A percentile compares a stretch with the other conserved stretches of the same genome.
phyloP scores from a whole-genome alignment of 1,284 basidiomycete genomes.

The Pseudomicrostroma phylloplanum region DNA sequence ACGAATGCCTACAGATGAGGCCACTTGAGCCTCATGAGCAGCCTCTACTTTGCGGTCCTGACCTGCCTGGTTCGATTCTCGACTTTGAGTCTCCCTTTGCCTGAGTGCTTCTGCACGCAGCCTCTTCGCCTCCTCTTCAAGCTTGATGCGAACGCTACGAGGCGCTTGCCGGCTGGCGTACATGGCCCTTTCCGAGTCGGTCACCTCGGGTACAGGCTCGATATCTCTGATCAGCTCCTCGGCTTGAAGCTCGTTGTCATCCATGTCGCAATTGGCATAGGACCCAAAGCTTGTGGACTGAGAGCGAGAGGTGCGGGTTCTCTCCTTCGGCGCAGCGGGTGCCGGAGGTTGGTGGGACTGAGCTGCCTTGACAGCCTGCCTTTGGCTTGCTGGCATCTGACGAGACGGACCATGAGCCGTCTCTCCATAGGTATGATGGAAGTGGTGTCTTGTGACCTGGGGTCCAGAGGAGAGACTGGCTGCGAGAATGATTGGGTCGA shows the following conservation, averaged over 20 bases:
- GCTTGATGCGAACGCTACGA: conserved; percentile 13
- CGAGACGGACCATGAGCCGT: conserved; percentile 23
- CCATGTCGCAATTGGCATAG: conserved; percentile 36
- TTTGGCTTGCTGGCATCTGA: conserved; percentile 39
- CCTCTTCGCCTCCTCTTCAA: conserved; percentile 13
- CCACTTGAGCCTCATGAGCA: conserved; percentile 1
- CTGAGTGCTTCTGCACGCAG: not conserved
- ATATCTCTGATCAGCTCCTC: not conserved
- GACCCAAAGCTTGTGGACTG: conserved; percentile 20
- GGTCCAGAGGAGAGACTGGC: conserved; percentile 42
- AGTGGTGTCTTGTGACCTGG: conserved; percentile 45
- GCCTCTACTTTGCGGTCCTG: conserved; percentile 5
- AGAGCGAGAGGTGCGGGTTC: not conserved
- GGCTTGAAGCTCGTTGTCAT: conserved; percentile 6
- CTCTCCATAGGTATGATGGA: conserved; percentile 38
- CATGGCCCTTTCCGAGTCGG: not conserved
- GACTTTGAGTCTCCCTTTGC: not conserved
- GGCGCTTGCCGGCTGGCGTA: conserved; percentile 15
- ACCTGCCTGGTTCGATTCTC: not conserved
- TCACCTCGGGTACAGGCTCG: conserved; percentile 2
- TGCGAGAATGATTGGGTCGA: conserved; percentile 46
- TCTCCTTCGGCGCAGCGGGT: not conserved
- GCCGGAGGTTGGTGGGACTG: not conserved
- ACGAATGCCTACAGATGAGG: not conserved
- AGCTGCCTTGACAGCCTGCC: conserved; percentile 7